Evolutionary conservation across 352 stramenopile species (phyloP).

Genomic region (Blastocystis sp.): DNA sequence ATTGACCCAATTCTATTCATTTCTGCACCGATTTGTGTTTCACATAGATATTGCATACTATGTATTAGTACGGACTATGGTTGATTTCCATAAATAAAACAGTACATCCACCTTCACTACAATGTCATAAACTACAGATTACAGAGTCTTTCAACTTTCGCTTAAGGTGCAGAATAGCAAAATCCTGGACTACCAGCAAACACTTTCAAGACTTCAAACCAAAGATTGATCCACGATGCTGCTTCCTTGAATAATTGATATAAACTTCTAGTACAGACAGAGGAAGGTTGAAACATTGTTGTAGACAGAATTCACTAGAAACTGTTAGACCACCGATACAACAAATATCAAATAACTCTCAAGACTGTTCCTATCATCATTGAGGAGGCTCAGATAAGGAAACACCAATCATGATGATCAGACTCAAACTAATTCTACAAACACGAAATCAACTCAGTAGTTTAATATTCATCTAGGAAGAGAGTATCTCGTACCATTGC

Average conservation of each 20-base stretch:
- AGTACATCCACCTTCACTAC: too few species aligned
- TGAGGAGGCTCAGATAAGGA: constrained; percentile 54
- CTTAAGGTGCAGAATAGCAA: not conserved
- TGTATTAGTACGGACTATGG: too few species aligned
- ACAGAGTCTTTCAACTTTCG: not conserved
- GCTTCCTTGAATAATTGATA: too few species aligned
- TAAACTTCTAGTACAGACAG: too few species aligned
- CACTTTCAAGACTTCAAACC: too few species aligned
- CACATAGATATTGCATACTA: too few species aligned
- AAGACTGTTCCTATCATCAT: not conserved
- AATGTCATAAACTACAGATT: not conserved
- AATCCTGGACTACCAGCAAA: too few species aligned
- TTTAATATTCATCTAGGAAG: constrained; percentile 1
- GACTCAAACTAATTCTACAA: constrained; percentile 62
- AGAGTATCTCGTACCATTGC: not conserved
- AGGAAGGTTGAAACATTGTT: not conserved
- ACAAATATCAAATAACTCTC: not conserved
- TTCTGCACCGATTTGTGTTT: too few species aligned
- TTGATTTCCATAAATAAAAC: too few species aligned
- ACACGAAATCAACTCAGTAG: not conserved
- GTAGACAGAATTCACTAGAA: not conserved
- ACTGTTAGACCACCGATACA: not conserved
- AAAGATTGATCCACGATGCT: too few species aligned
- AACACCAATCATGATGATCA: constrained; percentile 65
- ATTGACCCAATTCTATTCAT: too few species aligned